Base-by-base conservation (phyloP, 805 yeast genomes). In the Wickerhamomyces chambardii region DNA sequence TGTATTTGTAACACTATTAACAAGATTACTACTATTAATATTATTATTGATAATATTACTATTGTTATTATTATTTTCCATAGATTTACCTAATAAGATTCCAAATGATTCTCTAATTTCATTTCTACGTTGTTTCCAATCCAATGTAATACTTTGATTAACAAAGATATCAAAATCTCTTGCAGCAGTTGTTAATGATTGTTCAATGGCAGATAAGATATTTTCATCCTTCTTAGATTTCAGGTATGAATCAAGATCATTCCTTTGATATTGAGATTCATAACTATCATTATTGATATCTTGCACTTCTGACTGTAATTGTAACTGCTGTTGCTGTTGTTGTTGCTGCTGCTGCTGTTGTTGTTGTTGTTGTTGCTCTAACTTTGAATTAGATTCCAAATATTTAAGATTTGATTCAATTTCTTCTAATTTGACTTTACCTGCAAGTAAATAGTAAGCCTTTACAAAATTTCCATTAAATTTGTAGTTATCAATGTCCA, bases 391-490 rank as follows among this genome's bases (percentile, higher is more conserved):
- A 36, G 56, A 39, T 30, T 61, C 70, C 55, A 56, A 60, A 39
- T 47, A 43, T 29, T 61, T 58, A 38, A 80, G 57, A 33, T 76
- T 79, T 24, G 59, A 59, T 44, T 84, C 87, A 28, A 89, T 76
- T 38, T 85, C 92, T 47, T 85, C 95, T 34, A 90, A 79, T 29
- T 84, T 72, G 2, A 97, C 97, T 50, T 90, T 81, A 2, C 89
- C 84, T 6, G 96, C 95, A 30, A 90, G 63, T 28, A 92, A 62
- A 55, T 92, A 92, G 52, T 92, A 97, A 2, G 84, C 92, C 48
- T 77, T 79, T 3, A 86, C 79, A 48, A 61, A 69, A 5, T 64
- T 66, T 12, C 53, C 48, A 15, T 52, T 51, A 4, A 10, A 19
- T 4, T 19, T 19, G 10, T 8, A 19, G 10, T 7, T 19, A 27